These are phyloP conservation scores for Amanita exitialis DNA, from an alignment of 768 basidiomycete species.

Conservation along the genomic window DNA sequence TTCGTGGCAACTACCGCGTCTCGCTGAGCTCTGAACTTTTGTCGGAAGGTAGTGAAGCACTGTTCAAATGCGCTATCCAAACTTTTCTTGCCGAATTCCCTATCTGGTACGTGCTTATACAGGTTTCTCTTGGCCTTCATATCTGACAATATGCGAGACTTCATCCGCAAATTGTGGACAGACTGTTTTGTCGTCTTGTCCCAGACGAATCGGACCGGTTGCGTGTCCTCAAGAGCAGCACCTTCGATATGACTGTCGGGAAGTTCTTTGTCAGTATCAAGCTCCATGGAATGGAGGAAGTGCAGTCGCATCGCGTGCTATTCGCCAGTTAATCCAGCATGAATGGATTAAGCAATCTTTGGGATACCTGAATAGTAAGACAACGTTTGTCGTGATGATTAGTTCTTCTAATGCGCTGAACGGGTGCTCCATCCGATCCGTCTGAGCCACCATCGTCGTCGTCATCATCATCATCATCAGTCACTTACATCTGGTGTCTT, in stretches of 20 bases:
- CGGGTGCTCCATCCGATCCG: neutral
- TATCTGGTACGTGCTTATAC: conserved; percentile 56
- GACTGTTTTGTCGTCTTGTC: conserved; percentile 70
- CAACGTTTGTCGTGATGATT: conserved; percentile 58
- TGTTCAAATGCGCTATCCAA: conserved; percentile 62
- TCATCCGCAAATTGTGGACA: conserved; percentile 66
- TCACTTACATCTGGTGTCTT: conserved; percentile 22
- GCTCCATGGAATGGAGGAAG: conserved; percentile 46
- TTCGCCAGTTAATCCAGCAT: neutral
- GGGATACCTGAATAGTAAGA: conserved; percentile 56
- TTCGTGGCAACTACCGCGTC: conserved; percentile 34
- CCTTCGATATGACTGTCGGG: conserved; percentile 58
- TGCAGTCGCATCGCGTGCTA: conserved; percentile 68
- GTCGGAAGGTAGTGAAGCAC: conserved; percentile 55
- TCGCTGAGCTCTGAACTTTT: conserved; percentile 54
- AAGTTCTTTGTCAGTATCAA: conserved; percentile 44
- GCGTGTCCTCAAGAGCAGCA: conserved; percentile 26
- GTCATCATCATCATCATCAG: conserved; percentile 13
- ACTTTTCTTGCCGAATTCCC: conserved; percentile 53
- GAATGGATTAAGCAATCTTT: neutral
- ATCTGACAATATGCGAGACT: conserved; percentile 49
- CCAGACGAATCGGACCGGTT: conserved; percentile 74
- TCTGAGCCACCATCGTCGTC: conserved; percentile 26
- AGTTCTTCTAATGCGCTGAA: conserved; percentile 27
- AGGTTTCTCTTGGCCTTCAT: conserved; percentile 42